Conservation (phyloP, 371 early-diverging fungal genomes). For the Lichtheimia corymbifera region DNA sequence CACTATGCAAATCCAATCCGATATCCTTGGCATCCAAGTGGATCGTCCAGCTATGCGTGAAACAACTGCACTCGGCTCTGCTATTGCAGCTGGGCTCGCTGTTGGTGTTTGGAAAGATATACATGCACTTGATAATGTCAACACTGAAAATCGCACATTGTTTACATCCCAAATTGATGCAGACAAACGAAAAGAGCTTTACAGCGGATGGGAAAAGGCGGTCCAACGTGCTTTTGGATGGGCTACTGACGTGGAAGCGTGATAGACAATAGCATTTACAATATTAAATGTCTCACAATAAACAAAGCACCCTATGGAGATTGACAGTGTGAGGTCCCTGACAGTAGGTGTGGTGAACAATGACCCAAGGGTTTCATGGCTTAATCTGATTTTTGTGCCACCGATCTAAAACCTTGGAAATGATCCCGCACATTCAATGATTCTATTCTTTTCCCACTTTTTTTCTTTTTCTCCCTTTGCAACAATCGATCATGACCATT, state of each 20-base stretch:
- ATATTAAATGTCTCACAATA: not conserved
- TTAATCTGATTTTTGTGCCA: not conserved
- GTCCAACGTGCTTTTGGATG: slow-evolving; percentile 76
- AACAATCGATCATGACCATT: slow-evolving; percentile 10
- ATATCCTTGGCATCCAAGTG: slow-evolving; percentile 84
- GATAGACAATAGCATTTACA: not conserved
- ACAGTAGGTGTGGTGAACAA: not conserved
- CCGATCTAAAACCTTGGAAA: slow-evolving; percentile 5
- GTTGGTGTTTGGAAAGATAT: slow-evolving; percentile 73
- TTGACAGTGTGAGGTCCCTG: no score
- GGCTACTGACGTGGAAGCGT: slow-evolving; percentile 24
- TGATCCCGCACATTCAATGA: not conserved
- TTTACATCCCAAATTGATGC: slow-evolving; percentile 50
- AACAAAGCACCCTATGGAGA: not conserved
- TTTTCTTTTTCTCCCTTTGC: slow-evolving; percentile 2
- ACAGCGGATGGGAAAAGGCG: slow-evolving; percentile 84
- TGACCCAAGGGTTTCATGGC: slow-evolving; percentile 1
- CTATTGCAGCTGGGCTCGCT: slow-evolving; percentile 90
- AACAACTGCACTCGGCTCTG: slow-evolving; percentile 94
- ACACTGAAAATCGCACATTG: slow-evolving; percentile 32
- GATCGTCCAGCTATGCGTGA: slow-evolving; percentile 91
- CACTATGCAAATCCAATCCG: slow-evolving; percentile 93
- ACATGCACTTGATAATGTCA: slow-evolving; percentile 34
- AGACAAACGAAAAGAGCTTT: slow-evolving; percentile 64
- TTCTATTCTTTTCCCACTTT: not conserved